Conservation (phyloP, 352 stramenopile species). For the Globisporangium spiculum region DNA sequence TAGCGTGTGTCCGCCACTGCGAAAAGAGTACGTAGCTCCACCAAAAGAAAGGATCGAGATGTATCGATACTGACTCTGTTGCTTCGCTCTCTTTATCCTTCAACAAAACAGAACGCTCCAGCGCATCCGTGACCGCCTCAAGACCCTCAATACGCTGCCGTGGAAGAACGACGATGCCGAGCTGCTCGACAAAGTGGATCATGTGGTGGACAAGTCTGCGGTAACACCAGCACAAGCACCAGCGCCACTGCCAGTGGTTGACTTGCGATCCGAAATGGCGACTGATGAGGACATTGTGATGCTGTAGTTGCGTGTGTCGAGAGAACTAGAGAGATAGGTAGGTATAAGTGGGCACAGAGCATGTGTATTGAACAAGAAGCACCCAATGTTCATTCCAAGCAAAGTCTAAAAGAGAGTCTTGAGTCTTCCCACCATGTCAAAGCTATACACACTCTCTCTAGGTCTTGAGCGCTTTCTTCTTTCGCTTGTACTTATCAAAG, state of each 20-base stretch:
- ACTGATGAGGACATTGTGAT: conserved; percentile 16
- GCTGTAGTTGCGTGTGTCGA: not conserved
- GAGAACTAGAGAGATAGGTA: not conserved
- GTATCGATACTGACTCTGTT: not conserved
- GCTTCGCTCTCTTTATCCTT: not conserved
- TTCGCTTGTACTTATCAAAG: conserved; percentile 95
- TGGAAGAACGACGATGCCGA: conserved; percentile 50
- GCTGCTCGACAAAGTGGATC: conserved; percentile 35
- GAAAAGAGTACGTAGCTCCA: conserved; percentile 29
- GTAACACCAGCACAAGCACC: not conserved
- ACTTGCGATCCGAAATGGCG: conserved; percentile 1
- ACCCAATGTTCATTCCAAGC: not conserved
- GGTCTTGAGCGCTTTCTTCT: conserved; percentile 93
- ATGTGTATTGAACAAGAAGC: not conserved
- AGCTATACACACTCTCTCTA: conserved; percentile 23
- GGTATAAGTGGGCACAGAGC: not conserved
- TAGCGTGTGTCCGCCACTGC: conserved; percentile 31
- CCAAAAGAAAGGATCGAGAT: not conserved
- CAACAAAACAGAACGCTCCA: conserved; percentile 40
- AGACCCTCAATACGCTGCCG: conserved; percentile 44
- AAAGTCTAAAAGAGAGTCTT: not conserved
- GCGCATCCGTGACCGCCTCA: conserved; percentile 60
- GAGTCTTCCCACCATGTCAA: not conserved
- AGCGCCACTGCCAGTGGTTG: not conserved
- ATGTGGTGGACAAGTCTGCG: conserved; percentile 7